A percentile compares a stretch with the other conserved stretches of the same genome.
Conservation (phyloP, 2,329 filamentous ascomycete species). For the Venturia oleaginea region DNA sequence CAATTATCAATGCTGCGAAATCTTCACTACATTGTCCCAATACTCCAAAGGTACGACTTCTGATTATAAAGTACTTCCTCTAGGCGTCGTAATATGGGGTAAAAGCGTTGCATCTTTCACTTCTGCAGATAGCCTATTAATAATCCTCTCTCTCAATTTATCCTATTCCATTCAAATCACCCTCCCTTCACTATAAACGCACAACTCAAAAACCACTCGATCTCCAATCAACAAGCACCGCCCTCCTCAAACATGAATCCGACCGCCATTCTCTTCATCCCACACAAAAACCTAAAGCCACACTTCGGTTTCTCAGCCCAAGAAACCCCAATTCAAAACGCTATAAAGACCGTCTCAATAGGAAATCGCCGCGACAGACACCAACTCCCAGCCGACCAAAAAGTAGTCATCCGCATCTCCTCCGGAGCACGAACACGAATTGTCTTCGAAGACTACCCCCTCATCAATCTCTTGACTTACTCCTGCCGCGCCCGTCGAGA, state of each 20-base stretch:
- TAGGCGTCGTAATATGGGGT: too few species aligned
- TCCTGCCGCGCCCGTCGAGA: background rate
- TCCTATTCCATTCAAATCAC: too few species aligned
- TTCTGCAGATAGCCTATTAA: too few species aligned
- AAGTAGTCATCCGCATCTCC: background rate
- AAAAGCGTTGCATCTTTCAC: too few species aligned
- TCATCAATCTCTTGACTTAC: background rate
- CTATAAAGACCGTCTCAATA: background rate
- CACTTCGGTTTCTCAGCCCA: background rate
- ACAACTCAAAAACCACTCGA: background rate
- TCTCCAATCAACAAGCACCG: background rate
- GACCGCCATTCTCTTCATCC: background rate
- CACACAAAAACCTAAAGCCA: background rate
- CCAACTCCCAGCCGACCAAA: background rate
- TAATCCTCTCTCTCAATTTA: too few species aligned
- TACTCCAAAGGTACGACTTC: too few species aligned
- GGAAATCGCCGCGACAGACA: background rate
- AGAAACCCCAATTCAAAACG: too few species aligned
- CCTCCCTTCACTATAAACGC: too few species aligned
- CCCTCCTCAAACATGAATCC: background rate
- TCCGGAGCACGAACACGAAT: background rate
- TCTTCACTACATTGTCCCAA: too few species aligned
- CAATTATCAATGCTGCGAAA: too few species aligned
- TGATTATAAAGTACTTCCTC: too few species aligned
- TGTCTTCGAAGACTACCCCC: background rate